Evolutionary conservation across 805 yeast species (phyloP), one percentile per base, ranked within the genome.

Genomic region (Priceomyces haplophilus): DNA sequence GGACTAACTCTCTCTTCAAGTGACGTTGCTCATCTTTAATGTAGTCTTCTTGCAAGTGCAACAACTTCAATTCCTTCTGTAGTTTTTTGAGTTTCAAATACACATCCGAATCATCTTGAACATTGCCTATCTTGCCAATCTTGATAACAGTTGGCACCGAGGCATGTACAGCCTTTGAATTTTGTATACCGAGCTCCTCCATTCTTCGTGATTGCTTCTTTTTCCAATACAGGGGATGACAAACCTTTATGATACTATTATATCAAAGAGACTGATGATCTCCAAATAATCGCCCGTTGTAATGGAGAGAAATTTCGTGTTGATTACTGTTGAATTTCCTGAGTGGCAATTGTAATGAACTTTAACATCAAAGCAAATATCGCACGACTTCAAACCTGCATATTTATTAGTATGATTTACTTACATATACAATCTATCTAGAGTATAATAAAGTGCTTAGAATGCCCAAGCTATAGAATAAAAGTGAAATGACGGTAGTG

Each of bases 21-120:
- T 91, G 96, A 59, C 97, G 93, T 61, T 90, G 97, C 65, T 93
- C 99, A 64, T 93, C 99, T 60, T 95, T 93, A 61, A 93, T 89
- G 64, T 91, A 95, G 46, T 90, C 97, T 64, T 93, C 99, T 66
- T 93, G 99, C 51, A 93, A 73, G 46, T 78, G 69, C 48, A 93
- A 69, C 40, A 93, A 72, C 54, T 91, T 97, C 56, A 87, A 76
- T 60, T 91, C 96, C 52, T 90, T 88, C 61, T 95, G 95, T 49
- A 93, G 76, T 60, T 82, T 86, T 76, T 93, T 95, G 54, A 91
- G 74, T 53, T 78, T 85, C 52, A 88, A 69, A 67, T 93, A 93
- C 30, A 85, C 85, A 61, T 93, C 98, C 38, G 60, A 70, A 53
- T 58, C 74, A 59, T 63, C 64, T 6, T 47, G 34, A 27, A 6